phyloP scores from a whole-genome alignment of 225 moss, liverwort and hornwort genomes.

The Sphagnum contortum region DNA sequence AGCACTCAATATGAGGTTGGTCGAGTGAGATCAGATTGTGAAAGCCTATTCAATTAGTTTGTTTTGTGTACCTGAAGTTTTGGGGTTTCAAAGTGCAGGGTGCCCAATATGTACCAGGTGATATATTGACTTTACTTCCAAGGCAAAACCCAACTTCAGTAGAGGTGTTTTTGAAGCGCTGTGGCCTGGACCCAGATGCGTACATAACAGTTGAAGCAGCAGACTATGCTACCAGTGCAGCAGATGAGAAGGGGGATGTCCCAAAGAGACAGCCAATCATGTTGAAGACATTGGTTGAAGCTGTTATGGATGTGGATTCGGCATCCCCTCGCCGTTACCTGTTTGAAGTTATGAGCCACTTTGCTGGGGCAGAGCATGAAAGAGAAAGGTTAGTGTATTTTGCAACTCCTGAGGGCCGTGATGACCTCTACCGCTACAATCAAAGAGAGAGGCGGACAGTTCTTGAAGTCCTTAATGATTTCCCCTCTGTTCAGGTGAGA shows the following conservation, averaged over 20 bases:
- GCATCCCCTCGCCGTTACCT: conserved; percentile 88
- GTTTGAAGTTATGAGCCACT: conserved; percentile 98
- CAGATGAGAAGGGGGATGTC: conserved; percentile 9
- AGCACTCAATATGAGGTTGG: too few relatives aligned
- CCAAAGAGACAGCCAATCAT: conserved; percentile 32
- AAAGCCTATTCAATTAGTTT: too few relatives aligned
- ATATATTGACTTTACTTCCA: conserved; percentile 69
- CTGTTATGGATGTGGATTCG: conserved; percentile 80
- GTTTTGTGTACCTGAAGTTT: too few relatives aligned
- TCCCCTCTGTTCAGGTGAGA: conserved; percentile 77
- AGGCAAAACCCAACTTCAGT: conserved; percentile 40
- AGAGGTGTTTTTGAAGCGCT: conserved; percentile 54
- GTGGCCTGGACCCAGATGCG: conserved; percentile 55
- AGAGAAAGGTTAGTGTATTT: conserved; percentile 89
- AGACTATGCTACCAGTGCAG: conserved; percentile 18
- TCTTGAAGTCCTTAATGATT: conserved; percentile 87
- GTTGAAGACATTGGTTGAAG: conserved; percentile 59
- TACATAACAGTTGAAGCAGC: conserved; percentile 56
- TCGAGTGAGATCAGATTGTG: too few relatives aligned
- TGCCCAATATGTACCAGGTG: conserved; percentile 62
- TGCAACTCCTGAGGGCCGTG: conserved; percentile 89
- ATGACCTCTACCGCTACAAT: conserved; percentile 93
- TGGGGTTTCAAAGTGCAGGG: conserved; percentile 26
- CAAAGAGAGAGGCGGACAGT: conserved; percentile 82
- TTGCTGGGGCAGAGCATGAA: conserved; percentile 85